Evolutionary conservation across 2,329 filamentous ascomycete genomes (phyloP).

Genomic region (Karstenula rhodostoma): DNA sequence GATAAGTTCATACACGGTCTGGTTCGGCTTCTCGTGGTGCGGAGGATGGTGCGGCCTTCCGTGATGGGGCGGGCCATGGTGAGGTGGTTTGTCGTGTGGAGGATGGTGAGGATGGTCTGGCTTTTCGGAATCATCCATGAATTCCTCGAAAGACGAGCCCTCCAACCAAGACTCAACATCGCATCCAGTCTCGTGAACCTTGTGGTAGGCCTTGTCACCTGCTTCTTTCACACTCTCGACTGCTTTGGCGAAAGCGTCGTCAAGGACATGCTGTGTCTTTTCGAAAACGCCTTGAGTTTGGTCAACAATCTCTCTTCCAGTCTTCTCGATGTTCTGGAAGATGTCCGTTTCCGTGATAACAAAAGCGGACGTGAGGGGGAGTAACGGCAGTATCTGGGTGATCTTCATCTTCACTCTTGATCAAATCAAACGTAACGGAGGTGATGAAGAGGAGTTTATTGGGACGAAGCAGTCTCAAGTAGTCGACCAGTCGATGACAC

Average conservation of each 20-base stretch:
- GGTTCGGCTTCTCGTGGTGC: constrained; percentile 62
- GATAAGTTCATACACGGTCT: constrained; percentile 83
- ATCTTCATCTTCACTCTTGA: constrained; percentile 56
- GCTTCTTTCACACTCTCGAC: constrained; percentile 46
- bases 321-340: constrained; percentile 48
- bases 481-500: constrained; percentile 40
- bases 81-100: constrained; percentile 33
- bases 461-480: constrained; percentile 11
- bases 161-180: constrained; percentile 59
- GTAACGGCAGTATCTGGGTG: constrained; percentile 57
- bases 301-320: constrained; percentile 29
- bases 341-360: constrained; percentile 62
- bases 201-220: constrained; percentile 47
- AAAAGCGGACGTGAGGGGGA: constrained; percentile 60
- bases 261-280: constrained; percentile 52
- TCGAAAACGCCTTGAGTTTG: constrained; percentile 33
- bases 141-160: constrained; percentile 44
- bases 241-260: constrained; percentile 53
- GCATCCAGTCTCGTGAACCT: constrained; percentile 54
- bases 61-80: constrained; percentile 44
- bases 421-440: constrained; percentile 18
- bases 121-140: constrained; percentile 45
- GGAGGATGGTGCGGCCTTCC: constrained; percentile 48
- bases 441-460: constrained; percentile 9
- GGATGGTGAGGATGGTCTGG: constrained; percentile 41